Base-by-base conservation (phyloP, 1,139 yeast genomes). In the Cylindricascospora bacillispora region DNA sequence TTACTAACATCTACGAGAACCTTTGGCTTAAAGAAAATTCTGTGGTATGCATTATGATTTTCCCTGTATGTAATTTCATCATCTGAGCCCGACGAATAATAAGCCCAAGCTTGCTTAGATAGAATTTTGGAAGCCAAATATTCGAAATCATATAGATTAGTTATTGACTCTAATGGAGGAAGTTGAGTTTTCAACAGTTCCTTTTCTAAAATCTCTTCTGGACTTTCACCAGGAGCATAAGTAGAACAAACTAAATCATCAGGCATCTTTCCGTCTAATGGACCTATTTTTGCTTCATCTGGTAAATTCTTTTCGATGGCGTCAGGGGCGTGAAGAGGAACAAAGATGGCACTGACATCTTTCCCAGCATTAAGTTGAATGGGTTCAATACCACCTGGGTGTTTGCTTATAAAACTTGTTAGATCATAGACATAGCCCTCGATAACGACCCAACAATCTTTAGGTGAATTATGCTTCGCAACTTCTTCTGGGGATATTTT, bases 11-110 rank as follows among this genome's bases (percentile, higher is more conserved):
- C 86, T 6, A 83, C 81, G 37, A 86, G 62, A 9, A 85, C 64
- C 35, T 70, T 64, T 14, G 97, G 97, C 41, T 77, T 74, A 64
- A 86, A 86, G 59, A 78, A 83, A 31, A 85, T 67, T 32, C 93
- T 65, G 45, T 82, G 94, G 58, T 73, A 86, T 3, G 94, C 86
- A 36, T 75, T 64, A 51, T 85, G 95, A 58, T 86, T 86, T 49
- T 85, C 94, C 41, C 97, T 67, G 51, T 82, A 55, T 2, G 94
- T 70, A 41, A 86, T 73, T 58, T 86, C 97, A 54, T 86, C 97
- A 53, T 86, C 95, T 25, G 93, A 69, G 6, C 93, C 97, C 22
- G 92, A 76, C 2, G 93, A 77, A 52, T 83, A 86, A 56, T 86
- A 86, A 9, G 86, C 89, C 89, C 95, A 81, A 0, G 92, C 95